phyloP scores from a whole-genome alignment of 2,329 filamentous ascomycete genomes.

The Claviceps lovelessii region DNA sequence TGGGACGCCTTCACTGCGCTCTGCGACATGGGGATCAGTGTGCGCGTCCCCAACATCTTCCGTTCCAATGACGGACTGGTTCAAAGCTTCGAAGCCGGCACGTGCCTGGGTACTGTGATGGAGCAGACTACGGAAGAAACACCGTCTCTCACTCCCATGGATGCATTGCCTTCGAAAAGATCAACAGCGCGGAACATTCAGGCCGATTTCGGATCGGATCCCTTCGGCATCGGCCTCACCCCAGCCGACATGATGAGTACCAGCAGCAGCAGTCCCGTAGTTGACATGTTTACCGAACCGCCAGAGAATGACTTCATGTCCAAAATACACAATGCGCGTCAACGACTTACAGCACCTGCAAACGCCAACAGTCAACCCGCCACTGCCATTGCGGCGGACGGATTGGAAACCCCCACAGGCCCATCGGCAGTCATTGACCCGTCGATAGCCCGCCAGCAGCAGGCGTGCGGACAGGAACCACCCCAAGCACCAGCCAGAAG shows the following conservation, averaged over 20 bases:
- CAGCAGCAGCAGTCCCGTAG: constrained; percentile 21
- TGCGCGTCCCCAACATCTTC: constrained; percentile 78
- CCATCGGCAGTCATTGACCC: constrained; percentile 12
- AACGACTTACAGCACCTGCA: constrained; percentile 27
- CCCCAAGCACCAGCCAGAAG: constrained; percentile 39
- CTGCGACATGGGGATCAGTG: constrained; percentile 71
- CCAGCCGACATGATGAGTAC: constrained; percentile 24
- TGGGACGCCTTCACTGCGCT: constrained; percentile 91
- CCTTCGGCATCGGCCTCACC: constrained; percentile 34
- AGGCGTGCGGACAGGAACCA: constrained; percentile 26
- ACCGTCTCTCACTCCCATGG: constrained; percentile 14
- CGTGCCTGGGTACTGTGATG: constrained; percentile 6
- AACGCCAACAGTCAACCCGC: constrained; percentile 22
- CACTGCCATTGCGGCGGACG: constrained; percentile 32
- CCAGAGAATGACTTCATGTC: constrained; percentile 42
- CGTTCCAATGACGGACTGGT: constrained; percentile 47
- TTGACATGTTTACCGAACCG: constrained; percentile 26
- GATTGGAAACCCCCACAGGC: constrained; percentile 45
- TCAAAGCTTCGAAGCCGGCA: constrained; percentile 30
- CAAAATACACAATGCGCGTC: constrained; percentile 38
- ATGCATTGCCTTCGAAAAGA: constrained; percentile 29
- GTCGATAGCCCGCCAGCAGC: constrained; percentile 11
- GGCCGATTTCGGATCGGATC: constrained; percentile 29
- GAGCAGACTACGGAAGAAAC: constrained; percentile 25
- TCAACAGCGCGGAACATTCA: constrained; percentile 23